Base-by-base conservation (phyloP, 1,284 basidiomycete species). In the Melanopsichium pennsylvanicum region DNA sequence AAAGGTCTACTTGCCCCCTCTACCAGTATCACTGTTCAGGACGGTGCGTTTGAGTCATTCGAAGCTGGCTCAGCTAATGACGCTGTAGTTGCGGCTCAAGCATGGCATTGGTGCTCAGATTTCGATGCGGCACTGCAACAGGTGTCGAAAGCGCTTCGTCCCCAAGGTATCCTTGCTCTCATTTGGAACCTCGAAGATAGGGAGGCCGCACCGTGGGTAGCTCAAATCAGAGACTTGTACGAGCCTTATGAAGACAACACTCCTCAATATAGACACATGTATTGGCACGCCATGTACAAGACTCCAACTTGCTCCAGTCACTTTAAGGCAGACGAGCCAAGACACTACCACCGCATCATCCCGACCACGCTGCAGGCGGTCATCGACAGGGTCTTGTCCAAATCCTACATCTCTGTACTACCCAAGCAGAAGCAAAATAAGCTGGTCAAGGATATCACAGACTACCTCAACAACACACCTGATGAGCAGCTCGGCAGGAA, bases 151-250 rank as follows among this genome's bases (percentile, higher is more conserved):
- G 44, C 66, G 2, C 62, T 79, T 12, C 62, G 70, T 13, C 46
- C 60, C 11, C 48, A 63, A 10, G 77, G 77, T 4, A 48, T 66
- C 12, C 56, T 79, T 11, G 76, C 76, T 13, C 58, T 79, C 23
- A 46, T 78, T 26, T 79, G 77, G 77, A 79, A 79, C 50, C 41
- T 79, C 23, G 77, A 79, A 47, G 73, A 78, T 51, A 48, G 73
- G 22, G 71, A 77, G 6, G 72, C 70, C 0, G 76, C 77, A 2
- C 47, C 60, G 2, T 79, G 77, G 77, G 73, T 78, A 0, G 74
- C 61, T 0, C 40, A 70, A n/a, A 52, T 76, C 10, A 49, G 77
- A 15, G 71, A 78, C 31, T 43, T 70, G 4, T 79, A 78, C 52
- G 77, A 79, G 29, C 13, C 39, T 42, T 73, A 67, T 43, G 77